Evolutionary conservation across 352 stramenopile genomes (phyloP).

Genomic region (Pythium rhizo-oryzae): DNA sequence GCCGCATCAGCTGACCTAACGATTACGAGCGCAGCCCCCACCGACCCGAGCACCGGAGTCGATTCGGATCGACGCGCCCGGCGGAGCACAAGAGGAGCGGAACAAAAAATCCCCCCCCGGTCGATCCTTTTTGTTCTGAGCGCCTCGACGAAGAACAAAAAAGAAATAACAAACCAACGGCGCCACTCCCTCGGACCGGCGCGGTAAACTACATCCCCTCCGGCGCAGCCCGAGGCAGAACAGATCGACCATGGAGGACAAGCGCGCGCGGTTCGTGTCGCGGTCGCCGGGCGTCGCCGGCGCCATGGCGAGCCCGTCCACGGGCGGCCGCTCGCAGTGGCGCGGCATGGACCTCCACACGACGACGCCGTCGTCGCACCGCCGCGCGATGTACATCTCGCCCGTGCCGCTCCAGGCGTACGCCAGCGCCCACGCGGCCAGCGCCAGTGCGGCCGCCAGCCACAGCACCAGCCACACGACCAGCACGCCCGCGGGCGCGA

Average conservation of each 20-base stretch:
- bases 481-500: background rate
- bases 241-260: slow-evolving; percentile 16
- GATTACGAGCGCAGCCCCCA: background rate
- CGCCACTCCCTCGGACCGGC: background rate
- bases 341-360: slow-evolving; percentile 35
- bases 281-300: slow-evolving; percentile 1
- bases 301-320: background rate
- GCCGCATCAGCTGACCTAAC: background rate
- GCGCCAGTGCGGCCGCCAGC: too few species aligned
- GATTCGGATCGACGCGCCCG: too few species aligned
- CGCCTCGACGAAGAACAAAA: background rate
- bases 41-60: too few species aligned
- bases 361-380: slow-evolving; percentile 21
- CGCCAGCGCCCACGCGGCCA: background rate
- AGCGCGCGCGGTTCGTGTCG: slow-evolving; percentile 18
- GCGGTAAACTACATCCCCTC: background rate
- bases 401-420: background rate
- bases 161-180: slow-evolving; percentile 2
- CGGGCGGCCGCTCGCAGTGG: slow-evolving; percentile 26
- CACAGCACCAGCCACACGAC: too few species aligned
- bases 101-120: background rate
- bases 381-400: slow-evolving; percentile 28
- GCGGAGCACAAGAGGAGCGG: background rate
- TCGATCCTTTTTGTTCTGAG: background rate
- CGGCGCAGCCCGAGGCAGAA: background rate